Conservation (phyloP, 257 asterid genomes). For the Eucommia ulmoides region DNA sequence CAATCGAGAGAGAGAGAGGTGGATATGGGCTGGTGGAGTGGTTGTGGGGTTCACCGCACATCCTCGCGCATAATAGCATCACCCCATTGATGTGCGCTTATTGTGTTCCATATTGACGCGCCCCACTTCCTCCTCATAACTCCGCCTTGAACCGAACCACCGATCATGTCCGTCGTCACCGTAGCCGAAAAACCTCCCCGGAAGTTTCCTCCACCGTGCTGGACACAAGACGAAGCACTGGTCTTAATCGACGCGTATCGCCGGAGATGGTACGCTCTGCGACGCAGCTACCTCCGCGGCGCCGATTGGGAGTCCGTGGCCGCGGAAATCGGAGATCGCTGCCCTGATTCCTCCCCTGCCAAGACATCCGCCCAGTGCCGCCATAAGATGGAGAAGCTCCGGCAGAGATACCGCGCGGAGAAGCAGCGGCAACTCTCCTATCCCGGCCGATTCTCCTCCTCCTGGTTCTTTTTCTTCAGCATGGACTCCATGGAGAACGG, state of each 20-base stretch:
- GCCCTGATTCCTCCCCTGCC: slow-evolving; percentile 54
- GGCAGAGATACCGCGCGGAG: slow-evolving; percentile 92
- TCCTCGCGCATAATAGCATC: neutral
- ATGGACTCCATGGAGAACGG: slow-evolving; percentile 98
- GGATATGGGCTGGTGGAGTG: neutral
- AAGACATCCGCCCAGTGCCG: slow-evolving; percentile 97
- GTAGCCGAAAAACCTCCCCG: slow-evolving; percentile 35
- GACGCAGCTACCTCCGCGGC: slow-evolving; percentile 87
- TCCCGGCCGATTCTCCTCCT: slow-evolving; percentile 65
- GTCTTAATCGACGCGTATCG: slow-evolving; percentile 75
- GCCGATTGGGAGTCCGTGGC: slow-evolving; percentile 93
- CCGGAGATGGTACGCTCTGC: slow-evolving; percentile 86
- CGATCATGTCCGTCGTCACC: neutral
- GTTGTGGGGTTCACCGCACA: neutral
- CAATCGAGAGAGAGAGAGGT: neutral
- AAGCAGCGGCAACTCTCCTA: slow-evolving; percentile 65
- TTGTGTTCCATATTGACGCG: neutral
- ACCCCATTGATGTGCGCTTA: neutral
- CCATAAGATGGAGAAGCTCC: slow-evolving; percentile 98
- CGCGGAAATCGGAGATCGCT: slow-evolving; percentile 33
- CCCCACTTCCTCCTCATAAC: neutral
- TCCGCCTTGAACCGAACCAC: neutral
- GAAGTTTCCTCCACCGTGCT: slow-evolving; percentile 92
- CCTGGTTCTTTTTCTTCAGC: slow-evolving; percentile 84
- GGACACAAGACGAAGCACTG: slow-evolving; percentile 86